These are phyloP conservation scores for Pseudonectria buxi DNA, from an alignment of 2,329 filamentous ascomycete species.

Conservation along the genomic window DNA sequence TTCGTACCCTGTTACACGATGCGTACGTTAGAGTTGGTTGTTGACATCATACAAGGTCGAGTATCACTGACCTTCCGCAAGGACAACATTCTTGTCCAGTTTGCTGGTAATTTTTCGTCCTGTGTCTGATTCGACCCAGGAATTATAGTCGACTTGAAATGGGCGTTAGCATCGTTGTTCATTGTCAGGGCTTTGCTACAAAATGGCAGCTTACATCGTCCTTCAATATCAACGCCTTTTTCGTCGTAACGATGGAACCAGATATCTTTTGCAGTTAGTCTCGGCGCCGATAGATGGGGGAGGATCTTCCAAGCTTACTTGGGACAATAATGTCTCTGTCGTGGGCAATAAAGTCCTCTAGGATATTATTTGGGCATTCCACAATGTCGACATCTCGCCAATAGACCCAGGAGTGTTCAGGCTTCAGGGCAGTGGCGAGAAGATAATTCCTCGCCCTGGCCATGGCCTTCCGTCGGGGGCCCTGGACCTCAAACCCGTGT, in stretches of 20 bases:
- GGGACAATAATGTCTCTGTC: constrained; percentile 90
- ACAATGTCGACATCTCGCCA: constrained; percentile 97
- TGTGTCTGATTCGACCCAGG: constrained; percentile 91
- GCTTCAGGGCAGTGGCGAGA: constrained; percentile 73
- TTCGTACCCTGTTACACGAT: constrained; percentile 60
- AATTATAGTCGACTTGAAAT: constrained; percentile 86
- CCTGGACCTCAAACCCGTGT: constrained; percentile 82
- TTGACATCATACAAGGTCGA: not conserved
- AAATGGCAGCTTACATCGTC: constrained; percentile 64
- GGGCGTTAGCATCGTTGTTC: constrained; percentile 8
- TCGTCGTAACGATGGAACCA: constrained; percentile 92
- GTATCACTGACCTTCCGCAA: constrained; percentile 69
- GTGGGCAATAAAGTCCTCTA: constrained; percentile 93
- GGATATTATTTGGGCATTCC: constrained; percentile 77
- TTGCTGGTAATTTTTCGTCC: constrained; percentile 65
- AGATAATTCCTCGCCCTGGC: constrained; percentile 89
- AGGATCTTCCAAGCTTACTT: constrained; percentile 54
- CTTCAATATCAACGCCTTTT: constrained; percentile 80
- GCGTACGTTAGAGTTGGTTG: constrained; percentile 11
- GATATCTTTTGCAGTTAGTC: constrained; percentile 56
- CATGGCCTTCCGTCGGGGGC: constrained; percentile 83
- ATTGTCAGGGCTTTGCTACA: not conserved
- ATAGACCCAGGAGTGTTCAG: constrained; percentile 97
- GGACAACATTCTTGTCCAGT: constrained; percentile 71
- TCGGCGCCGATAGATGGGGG: constrained; percentile 4